Percentiles rank a stretch among this genome's conserved stretches.
phyloP scores from a whole-genome alignment of 2,329 filamentous ascomycete genomes.

The Aspergillus ochraceoroseus region DNA sequence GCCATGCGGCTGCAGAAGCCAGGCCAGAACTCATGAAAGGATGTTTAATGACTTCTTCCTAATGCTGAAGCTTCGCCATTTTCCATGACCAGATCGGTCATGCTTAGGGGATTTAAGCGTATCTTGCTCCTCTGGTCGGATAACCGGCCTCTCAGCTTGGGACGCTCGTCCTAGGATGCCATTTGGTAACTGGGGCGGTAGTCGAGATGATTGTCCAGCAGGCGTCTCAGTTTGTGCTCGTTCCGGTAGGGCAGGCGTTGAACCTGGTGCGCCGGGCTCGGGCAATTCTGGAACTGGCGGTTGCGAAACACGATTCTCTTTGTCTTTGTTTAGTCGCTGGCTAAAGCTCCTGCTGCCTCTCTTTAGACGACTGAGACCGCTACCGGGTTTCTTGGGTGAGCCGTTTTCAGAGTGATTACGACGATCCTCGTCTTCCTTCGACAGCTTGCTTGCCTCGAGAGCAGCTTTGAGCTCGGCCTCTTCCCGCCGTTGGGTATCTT shows the following conservation, averaged over 20 bases:
- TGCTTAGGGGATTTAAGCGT: conserved; percentile 20
- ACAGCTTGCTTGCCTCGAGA: conserved; percentile 62
- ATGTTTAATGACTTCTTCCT: conserved; percentile 45
- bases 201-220: conserved; percentile 1
- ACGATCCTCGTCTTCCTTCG: conserved; percentile 53
- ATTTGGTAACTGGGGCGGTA: conserved; percentile 7
- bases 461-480: conserved; percentile 59
- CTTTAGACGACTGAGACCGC: conserved; percentile 60
- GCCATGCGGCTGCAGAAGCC: not conserved
- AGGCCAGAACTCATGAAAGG: conserved; percentile 16
- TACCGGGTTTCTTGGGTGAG: conserved; percentile 41
- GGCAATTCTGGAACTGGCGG: conserved; percentile 24
- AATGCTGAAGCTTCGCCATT: conserved; percentile 43
- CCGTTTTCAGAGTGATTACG: conserved; percentile 30
- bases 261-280: conserved; percentile 19
- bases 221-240: conserved; percentile 11
- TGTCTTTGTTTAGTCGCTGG: conserved; percentile 56
- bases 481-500: conserved; percentile 50
- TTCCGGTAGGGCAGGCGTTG: conserved; percentile 13
- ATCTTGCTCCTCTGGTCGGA: conserved; percentile 21
- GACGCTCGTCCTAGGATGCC: conserved; percentile 6
- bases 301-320: conserved; percentile 33
- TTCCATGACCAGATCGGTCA: conserved; percentile 22
- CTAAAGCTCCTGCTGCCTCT: conserved; percentile 73
- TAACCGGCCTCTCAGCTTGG: conserved; percentile 12